A percentile compares a stretch with the other conserved stretches of the same genome.
phyloP scores from a whole-genome alignment of 805 yeast species.

The Middelhovenomyces tepae region DNA sequence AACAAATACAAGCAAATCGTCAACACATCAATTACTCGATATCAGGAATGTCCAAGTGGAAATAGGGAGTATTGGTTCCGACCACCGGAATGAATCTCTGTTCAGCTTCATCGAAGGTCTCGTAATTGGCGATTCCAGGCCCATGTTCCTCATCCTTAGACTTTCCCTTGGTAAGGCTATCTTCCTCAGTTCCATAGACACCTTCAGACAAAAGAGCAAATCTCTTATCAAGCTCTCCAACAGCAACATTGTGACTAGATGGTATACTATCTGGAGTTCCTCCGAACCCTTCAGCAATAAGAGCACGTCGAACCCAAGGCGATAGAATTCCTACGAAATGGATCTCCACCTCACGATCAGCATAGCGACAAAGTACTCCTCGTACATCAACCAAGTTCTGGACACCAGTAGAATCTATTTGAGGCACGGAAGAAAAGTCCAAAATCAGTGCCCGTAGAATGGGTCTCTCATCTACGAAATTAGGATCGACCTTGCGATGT shows the following conservation, averaged over 20 bases:
- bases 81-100: conserved; percentile 46
- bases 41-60: conserved; percentile 70
- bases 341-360: conserved; percentile 78
- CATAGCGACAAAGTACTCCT: conserved; percentile 60
- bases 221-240: conserved; percentile 3
- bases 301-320: conserved; percentile 79
- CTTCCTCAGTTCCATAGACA: conserved; percentile 6
- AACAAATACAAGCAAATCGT: conserved; percentile 1
- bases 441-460: conserved; percentile 60
- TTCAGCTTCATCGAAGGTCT: conserved; percentile 20
- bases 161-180: conserved; percentile 6
- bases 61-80: conserved; percentile 61
- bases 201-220: conserved; percentile 1
- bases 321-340: conserved; percentile 80
- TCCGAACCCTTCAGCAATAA: conserved; percentile 73
- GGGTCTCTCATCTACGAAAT: conserved; percentile 48
- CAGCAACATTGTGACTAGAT: conserved; percentile 12
- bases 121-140: conserved; percentile 1
- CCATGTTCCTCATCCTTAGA: conserved; percentile 15
- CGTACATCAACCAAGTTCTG: conserved; percentile 71
- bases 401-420: conserved; percentile 69
- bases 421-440: conserved; percentile 72
- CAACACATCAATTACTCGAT: conserved; percentile 12
- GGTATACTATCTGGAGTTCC: conserved; percentile 34
- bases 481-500: conserved; percentile 20